Percentiles rank a stretch among this genome's conserved stretches.
Conservation (phyloP, 106 monocot species). For the Apostasia shenzhenica region DNA sequence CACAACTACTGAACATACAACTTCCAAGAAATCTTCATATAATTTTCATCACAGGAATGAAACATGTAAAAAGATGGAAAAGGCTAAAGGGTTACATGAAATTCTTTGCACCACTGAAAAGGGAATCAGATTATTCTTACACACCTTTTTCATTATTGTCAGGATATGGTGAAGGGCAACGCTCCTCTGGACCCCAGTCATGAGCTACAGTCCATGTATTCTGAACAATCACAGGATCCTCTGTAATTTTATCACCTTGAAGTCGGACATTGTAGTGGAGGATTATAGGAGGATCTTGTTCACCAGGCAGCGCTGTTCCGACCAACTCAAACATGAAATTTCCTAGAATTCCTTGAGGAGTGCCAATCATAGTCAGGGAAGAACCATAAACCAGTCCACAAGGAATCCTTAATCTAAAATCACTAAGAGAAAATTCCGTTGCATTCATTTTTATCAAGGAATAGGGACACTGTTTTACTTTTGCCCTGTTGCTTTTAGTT, state of each 20-base stretch:
- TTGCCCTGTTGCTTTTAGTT: conserved; percentile 18
- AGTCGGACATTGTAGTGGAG: conserved; percentile 87
- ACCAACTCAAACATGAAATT: conserved; percentile 74
- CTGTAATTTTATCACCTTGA: conserved; percentile 83
- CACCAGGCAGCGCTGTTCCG: conserved; percentile 69
- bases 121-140: too few species aligned
- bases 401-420: conserved; percentile 69
- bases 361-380: conserved; percentile 85
- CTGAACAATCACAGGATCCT: conserved; percentile 95
- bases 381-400: conserved; percentile 94
- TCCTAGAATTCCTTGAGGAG: conserved; percentile 71
- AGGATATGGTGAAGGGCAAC: conserved; percentile 65
- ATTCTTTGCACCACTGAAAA: too few species aligned
- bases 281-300: conserved; percentile 76
- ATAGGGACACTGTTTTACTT: conserved; percentile 82
- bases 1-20: too few species aligned
- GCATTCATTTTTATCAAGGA: conserved; percentile 82
- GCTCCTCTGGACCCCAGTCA: conserved; percentile 90
- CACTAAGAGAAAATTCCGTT: conserved; percentile 29
- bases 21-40: too few species aligned
- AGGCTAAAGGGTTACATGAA: too few species aligned
- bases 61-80: too few species aligned
- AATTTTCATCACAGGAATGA: too few species aligned
- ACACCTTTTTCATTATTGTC: conserved; percentile 53
- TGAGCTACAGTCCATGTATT: conserved; percentile 81